Conservation (phyloP, 352 stramenopile genomes). For the Phytopythium litorale region DNA sequence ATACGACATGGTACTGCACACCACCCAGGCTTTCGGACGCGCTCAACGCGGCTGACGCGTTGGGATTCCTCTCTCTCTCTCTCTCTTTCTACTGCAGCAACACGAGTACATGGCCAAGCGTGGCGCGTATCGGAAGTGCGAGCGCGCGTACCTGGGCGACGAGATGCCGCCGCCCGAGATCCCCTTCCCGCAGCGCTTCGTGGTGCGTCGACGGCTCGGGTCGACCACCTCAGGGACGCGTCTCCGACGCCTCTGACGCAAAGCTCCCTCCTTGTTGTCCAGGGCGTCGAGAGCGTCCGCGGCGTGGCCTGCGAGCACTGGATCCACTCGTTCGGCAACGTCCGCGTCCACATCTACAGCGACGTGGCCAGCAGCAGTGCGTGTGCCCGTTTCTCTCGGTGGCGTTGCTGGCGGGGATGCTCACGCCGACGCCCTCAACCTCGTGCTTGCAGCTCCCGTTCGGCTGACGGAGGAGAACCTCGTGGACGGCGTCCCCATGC, state of each 20-base stretch:
- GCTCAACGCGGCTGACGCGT: neutral
- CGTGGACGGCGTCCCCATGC: slow-evolving; percentile 33
- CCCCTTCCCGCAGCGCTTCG: slow-evolving; percentile 42
- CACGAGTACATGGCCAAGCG: slow-evolving; percentile 73
- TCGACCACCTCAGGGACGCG: too few relatives aligned
- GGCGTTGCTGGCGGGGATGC: neutral
- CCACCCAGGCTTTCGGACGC: neutral
- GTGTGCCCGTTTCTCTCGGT: neutral
- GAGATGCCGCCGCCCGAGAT: slow-evolving; percentile 53
- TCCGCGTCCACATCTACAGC: slow-evolving; percentile 59
- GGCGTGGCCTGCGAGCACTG: slow-evolving; percentile 63
- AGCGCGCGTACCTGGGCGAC: slow-evolving; percentile 65
- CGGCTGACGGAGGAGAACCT: slow-evolving; percentile 61
- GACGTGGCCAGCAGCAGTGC: slow-evolving; percentile 38
- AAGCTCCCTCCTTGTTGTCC: neutral
- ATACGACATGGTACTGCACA: slow-evolving; percentile 31
- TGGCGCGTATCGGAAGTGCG: slow-evolving; percentile 58
- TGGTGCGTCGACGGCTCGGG: slow-evolving; percentile 19
- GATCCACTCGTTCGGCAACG: slow-evolving; percentile 42
- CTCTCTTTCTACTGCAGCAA: too few relatives aligned
- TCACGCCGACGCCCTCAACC: neutral
- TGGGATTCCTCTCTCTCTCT: too few relatives aligned
- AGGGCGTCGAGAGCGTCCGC: slow-evolving; percentile 55
- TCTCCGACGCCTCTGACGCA: neutral
- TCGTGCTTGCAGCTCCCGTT: slow-evolving; percentile 45